phyloP scores from a whole-genome alignment of 306 rosid species.

The Acacia acuminata region DNA sequence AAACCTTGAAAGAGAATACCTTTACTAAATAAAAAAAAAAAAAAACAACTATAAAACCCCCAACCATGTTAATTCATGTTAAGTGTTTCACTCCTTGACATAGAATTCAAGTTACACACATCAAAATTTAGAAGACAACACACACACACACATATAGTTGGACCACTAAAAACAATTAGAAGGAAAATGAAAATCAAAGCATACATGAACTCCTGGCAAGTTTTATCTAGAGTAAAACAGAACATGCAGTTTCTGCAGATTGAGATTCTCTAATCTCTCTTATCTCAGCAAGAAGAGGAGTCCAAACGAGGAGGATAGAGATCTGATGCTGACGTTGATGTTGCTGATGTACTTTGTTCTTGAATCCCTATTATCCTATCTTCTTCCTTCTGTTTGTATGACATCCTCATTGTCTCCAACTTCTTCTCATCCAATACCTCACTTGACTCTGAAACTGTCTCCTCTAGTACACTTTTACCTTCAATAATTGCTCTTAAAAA shows the following conservation, averaged over 20 bases:
- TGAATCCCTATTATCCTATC: background rate
- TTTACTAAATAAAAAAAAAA: too few relatives aligned
- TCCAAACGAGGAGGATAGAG: slow-evolving; percentile 25
- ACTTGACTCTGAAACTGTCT: slow-evolving; percentile 23
- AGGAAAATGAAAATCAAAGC: background rate
- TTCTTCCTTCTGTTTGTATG: background rate
- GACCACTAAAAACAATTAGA: background rate
- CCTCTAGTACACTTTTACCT: slow-evolving; percentile 30
- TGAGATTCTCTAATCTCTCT: slow-evolving; percentile 24
- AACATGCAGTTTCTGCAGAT: background rate
- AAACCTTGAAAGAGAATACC: too few relatives aligned
- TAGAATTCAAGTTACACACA: background rate
- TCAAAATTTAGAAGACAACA: too few relatives aligned
- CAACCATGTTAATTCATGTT: too few relatives aligned
- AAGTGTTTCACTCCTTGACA: background rate
- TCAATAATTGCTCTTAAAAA: slow-evolving; percentile 22
- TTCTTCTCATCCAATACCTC: slow-evolving; percentile 34
- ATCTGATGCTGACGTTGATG: slow-evolving; percentile 32
- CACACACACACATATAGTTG: too few relatives aligned
- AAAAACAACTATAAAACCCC: too few relatives aligned
- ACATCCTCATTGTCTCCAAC: slow-evolving; percentile 22
- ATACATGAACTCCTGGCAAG: too few relatives aligned
- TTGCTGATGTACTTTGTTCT: background rate
- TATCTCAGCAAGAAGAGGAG: slow-evolving; percentile 37
- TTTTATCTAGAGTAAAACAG: background rate